Base-by-base conservation (phyloP, 2,329 filamentous ascomycete species). In the Byssoonygena ceratinophila region DNA sequence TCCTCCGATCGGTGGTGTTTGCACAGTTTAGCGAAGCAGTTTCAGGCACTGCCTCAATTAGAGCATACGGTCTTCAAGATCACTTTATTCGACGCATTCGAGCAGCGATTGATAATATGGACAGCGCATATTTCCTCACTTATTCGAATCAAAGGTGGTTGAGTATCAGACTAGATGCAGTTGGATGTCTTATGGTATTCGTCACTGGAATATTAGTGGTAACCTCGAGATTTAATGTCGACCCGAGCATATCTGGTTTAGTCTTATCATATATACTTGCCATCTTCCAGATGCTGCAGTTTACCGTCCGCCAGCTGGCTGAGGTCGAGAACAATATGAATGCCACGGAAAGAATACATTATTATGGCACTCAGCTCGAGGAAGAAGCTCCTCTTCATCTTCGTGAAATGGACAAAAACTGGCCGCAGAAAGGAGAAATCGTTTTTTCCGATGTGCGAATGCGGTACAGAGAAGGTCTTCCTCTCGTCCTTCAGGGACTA, bases 241-340 rank as follows among this genome's bases (percentile, higher is more conserved):
- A 83, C 37, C 91, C 91, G 1, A 89, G 86, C 46, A 94, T 88
- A 52, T 84, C 81, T 43, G 92, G 92, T 18, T 74, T 97, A 36
- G 89, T 97, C 0, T 76, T 98, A 20, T 92, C 86, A 44, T 97
- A 97, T 68, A 94, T 97, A 63, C 77, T 98, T 16, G 80, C 84
- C 12, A 94, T 96, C 62, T 89, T 94, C 16, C 87, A 94, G 67
- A 89, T 96, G 85, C 84, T 97, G 58, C 91, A 96, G 65, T 96
- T 96, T 68, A 91, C 88, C 0, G 87, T 97, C 16, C 81, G 92
- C 16, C 91, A 97, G 69, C 76, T 96, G 6, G 91, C 91, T 23
- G 91, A 96, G 68, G 88, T 97, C 7, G 91, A 97, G 68, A 97
- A 96, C 70, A 88, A 90, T 64, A 97, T 97, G 91, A 97, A 96